phyloP scores from a whole-genome alignment of 441 rosid species.

The California macrophylla region DNA sequence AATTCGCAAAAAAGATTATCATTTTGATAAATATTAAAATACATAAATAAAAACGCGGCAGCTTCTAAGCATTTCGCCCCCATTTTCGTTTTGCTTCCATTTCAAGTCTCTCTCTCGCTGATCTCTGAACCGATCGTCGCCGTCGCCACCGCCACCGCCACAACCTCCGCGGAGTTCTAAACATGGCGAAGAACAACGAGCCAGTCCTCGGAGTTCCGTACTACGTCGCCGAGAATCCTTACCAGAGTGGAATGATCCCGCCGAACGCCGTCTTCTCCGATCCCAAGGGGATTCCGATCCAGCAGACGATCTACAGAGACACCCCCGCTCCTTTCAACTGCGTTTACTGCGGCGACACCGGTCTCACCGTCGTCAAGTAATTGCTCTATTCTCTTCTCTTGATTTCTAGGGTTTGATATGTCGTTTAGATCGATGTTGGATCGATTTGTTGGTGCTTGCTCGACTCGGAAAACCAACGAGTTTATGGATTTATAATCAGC shows the following conservation, averaged over 20 bases:
- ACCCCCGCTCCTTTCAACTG: conserved; percentile 89
- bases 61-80: too few relatives aligned
- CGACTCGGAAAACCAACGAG: background rate
- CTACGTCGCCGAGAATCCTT: conserved; percentile 49
- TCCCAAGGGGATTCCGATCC: too few relatives aligned
- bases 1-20: too few relatives aligned
- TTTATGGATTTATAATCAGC: too few relatives aligned
- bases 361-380: conserved; percentile 63
- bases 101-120: background rate
- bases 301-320: conserved; percentile 65
- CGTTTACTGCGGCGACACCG: conserved; percentile 53
- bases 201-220: conserved; percentile 73
- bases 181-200: conserved; percentile 43
- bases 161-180: background rate
- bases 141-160: background rate
- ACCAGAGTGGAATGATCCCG: conserved; percentile 47
- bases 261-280: too few relatives aligned
- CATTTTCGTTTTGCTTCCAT: background rate
- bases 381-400: background rate
- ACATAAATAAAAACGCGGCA: too few relatives aligned
- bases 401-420: background rate
- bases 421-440: background rate
- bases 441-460: background rate
- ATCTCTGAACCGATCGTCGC: background rate
- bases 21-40: too few relatives aligned